phyloP scores from a whole-genome alignment of 495 filamentous ascomycete species.

The Oidiodendron maius region DNA sequence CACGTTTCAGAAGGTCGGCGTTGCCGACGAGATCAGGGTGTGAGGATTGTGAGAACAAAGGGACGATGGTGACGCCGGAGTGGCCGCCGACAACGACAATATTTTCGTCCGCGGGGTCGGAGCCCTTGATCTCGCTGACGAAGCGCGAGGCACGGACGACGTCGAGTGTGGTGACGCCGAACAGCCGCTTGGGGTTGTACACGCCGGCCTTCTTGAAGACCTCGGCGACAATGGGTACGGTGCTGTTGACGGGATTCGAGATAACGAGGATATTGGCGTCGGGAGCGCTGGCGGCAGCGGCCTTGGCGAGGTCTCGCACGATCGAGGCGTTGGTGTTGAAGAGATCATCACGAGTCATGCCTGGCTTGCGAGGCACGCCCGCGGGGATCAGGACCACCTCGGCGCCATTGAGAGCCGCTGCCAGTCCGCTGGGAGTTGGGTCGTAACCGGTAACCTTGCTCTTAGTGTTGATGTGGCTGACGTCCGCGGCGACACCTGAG shows the following conservation, averaged over 20 bases:
- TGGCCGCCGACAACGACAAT: conserved; percentile 96
- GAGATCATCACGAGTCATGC: conserved; percentile 98
- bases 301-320: conserved; percentile 97
- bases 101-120: conserved; percentile 85
- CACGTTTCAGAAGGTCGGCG: conserved; percentile 78
- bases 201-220: conserved; percentile 89
- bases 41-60: conserved; percentile 89
- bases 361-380: conserved; percentile 97
- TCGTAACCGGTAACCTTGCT: conserved; percentile 88
- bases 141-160: conserved; percentile 97
- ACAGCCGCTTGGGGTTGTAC: conserved; percentile 97
- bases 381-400: conserved; percentile 97
- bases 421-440: conserved; percentile 67
- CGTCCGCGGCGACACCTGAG: conserved; percentile 94
- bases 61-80: conserved; percentile 96
- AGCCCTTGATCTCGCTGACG: conserved; percentile 85
- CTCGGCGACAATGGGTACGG: conserved; percentile 94
- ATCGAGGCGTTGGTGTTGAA: conserved; percentile 99
- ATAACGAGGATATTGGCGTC: conserved; percentile 96
- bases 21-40: conserved; percentile 76
- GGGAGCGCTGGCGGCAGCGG: conserved; percentile 78
- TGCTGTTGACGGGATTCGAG: conserved; percentile 98
- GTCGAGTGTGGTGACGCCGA: conserved; percentile 98
- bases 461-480: conserved; percentile 99
- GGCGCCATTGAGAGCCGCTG: conserved; percentile 69